phyloP scores from a whole-genome alignment of 2,329 filamentous ascomycete genomes.

The Cladophialophora bantiana region DNA sequence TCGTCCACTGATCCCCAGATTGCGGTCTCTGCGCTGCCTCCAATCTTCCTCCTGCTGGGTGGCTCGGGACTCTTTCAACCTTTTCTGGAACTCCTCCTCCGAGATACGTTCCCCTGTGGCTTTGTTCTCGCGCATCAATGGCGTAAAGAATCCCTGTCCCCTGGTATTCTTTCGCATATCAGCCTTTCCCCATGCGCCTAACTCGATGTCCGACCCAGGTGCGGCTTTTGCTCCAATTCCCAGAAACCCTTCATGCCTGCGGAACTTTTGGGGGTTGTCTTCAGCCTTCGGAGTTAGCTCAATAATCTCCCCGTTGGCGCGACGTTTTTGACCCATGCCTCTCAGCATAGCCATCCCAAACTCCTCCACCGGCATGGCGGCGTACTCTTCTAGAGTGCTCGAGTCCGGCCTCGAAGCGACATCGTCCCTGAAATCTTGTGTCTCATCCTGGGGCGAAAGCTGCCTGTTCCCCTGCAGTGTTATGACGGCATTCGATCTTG shows the following conservation, averaged over 20 bases:
- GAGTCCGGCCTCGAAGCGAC: slow-evolving; percentile 74
- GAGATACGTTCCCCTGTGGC: slow-evolving; percentile 68
- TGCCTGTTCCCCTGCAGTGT: slow-evolving; percentile 44
- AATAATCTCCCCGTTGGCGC: slow-evolving; percentile 61
- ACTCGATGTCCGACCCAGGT: slow-evolving; percentile 63
- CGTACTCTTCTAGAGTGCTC: slow-evolving; percentile 82
- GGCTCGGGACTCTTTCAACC: slow-evolving; percentile 58
- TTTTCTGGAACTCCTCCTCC: slow-evolving; percentile 65
- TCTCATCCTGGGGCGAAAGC: slow-evolving; percentile 46
- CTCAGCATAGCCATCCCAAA: slow-evolving; percentile 89
- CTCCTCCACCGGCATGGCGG: slow-evolving; percentile 88
- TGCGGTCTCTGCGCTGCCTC: slow-evolving; percentile 54
- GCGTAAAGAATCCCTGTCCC: slow-evolving; percentile 63
- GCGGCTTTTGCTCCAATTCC: slow-evolving; percentile 85
- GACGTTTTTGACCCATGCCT: slow-evolving; percentile 91
- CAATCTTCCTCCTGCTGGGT: slow-evolving; percentile 53
- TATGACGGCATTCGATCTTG: slow-evolving; percentile 62
- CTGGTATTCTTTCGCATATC: slow-evolving; percentile 61
- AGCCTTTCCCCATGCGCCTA: slow-evolving; percentile 79
- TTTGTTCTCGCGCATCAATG: slow-evolving; percentile 67
- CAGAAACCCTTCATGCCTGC: slow-evolving; percentile 75
- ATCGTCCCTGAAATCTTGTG: slow-evolving; percentile 73
- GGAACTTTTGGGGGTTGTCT: slow-evolving; percentile 61
- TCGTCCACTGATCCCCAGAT: slow-evolving; percentile 50
- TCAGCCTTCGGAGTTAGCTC: slow-evolving; percentile 50